Percentiles rank a stretch among this genome's conserved stretches.
Conservation (phyloP, 345 rosid genomes). For the Microthlaspi erraticum region DNA sequence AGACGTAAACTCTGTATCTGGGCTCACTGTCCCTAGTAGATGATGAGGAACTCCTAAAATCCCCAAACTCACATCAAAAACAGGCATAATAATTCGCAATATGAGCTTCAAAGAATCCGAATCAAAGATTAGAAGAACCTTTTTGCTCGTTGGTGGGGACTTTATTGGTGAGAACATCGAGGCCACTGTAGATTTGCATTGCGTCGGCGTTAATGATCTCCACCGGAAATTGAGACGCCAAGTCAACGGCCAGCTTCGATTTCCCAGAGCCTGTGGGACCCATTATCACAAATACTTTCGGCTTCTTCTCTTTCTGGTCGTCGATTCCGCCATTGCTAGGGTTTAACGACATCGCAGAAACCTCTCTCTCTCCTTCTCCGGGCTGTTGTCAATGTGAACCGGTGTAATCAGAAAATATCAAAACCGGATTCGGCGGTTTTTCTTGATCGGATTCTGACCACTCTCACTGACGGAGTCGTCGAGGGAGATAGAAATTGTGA, state of each 20-base stretch:
- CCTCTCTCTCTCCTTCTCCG: neutral
- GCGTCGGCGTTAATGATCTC: slow-evolving; percentile 97
- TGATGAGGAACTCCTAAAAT: slow-evolving; percentile 81
- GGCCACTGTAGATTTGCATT: slow-evolving; percentile 90
- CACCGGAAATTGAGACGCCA: slow-evolving; percentile 70
- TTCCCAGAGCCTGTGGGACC: slow-evolving; percentile 95
- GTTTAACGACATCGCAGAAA: slow-evolving; percentile 41
- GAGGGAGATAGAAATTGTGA: too few species aligned
- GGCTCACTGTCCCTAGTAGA: slow-evolving; percentile 73
- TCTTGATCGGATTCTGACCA: too few species aligned
- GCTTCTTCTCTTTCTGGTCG: slow-evolving; percentile 52
- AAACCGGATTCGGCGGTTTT: too few species aligned
- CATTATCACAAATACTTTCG: slow-evolving; percentile 77
- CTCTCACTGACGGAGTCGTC: too few species aligned
- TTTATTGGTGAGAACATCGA: slow-evolving; percentile 89
- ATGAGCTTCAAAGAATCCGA: neutral
- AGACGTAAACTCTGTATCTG: slow-evolving; percentile 74
- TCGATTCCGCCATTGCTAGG: slow-evolving; percentile 50
- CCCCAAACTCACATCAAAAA: slow-evolving; percentile 15
- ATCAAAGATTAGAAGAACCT: slow-evolving; percentile 43
- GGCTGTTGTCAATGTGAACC: slow-evolving; percentile 9
- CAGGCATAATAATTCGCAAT: neutral
- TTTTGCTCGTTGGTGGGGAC: slow-evolving; percentile 69
- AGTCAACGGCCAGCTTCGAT: slow-evolving; percentile 82
- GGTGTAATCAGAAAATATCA: neutral